Conservation (phyloP, 2,329 filamentous ascomycete genomes). For the Diaporthe longicolla region DNA sequence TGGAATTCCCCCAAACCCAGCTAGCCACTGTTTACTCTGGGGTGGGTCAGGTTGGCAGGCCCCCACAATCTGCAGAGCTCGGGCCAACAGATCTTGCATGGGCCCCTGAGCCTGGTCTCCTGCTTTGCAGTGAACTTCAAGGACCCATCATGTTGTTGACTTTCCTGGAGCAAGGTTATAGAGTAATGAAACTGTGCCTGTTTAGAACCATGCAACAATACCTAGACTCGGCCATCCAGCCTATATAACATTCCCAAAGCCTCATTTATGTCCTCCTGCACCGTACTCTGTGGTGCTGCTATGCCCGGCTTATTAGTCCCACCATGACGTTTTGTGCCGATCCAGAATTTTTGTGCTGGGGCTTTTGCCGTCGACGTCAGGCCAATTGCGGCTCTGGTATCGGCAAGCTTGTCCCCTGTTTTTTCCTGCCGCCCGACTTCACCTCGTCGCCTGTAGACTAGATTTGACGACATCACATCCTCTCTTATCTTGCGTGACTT, state of each 20-base stretch:
- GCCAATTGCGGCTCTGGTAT: slow-evolving; percentile 28
- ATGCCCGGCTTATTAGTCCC: slow-evolving; percentile 27
- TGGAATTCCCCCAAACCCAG: slow-evolving; percentile 8
- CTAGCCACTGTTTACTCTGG: slow-evolving; percentile 31
- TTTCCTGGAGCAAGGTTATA: background rate
- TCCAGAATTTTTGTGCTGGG: slow-evolving; percentile 8
- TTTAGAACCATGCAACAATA: background rate
- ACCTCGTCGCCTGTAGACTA: background rate
- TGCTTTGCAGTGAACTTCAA: background rate
- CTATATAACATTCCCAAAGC: background rate
- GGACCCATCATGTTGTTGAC: background rate
- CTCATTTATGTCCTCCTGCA: too few relatives aligned
- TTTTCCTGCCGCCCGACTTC: slow-evolving; percentile 28
- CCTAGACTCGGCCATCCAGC: too few relatives aligned
- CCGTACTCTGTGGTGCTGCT: background rate
- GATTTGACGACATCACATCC: slow-evolving; percentile 7
- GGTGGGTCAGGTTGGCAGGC: slow-evolving; percentile 2
- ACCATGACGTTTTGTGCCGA: slow-evolving; percentile 15
- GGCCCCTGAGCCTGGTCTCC: background rate
- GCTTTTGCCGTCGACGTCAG: slow-evolving; percentile 29
- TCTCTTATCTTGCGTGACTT: background rate
- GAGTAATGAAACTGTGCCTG: background rate
- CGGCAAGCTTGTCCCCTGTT: slow-evolving; percentile 32
- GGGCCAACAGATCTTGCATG: slow-evolving; percentile 19
- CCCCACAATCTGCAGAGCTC: slow-evolving; percentile 9